A percentile compares a stretch with the other conserved stretches of the same genome.
These are phyloP conservation scores for Monosporascus cannonballus DNA, from an alignment of 2,329 filamentous ascomycete genomes.

Conservation along the genomic window DNA sequence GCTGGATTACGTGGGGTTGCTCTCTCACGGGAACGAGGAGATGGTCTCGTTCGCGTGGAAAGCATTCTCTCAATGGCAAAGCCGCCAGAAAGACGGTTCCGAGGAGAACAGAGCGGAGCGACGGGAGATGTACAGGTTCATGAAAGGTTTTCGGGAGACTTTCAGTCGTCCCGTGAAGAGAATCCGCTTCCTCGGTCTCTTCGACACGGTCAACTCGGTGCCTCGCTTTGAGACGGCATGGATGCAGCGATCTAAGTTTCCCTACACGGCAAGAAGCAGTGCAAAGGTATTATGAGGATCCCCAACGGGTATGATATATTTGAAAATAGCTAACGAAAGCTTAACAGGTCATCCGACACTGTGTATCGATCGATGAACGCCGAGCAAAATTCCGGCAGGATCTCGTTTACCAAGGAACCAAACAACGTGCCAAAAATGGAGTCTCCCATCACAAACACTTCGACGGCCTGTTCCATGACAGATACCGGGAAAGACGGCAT, in stretches of 20 bases:
- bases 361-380: constrained; percentile 65
- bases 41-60: constrained; percentile 83
- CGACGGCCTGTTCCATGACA: constrained; percentile 23
- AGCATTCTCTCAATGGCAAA: constrained; percentile 69
- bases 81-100: constrained; percentile 39
- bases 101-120: constrained; percentile 43
- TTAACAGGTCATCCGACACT: constrained; percentile 54
- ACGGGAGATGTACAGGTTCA: constrained; percentile 63
- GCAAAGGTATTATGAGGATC: constrained; percentile 31
- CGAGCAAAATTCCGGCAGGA: constrained; percentile 68
- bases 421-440: constrained; percentile 13
- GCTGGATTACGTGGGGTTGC: constrained; percentile 74
- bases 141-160: constrained; percentile 75
- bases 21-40: constrained; percentile 79
- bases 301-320: too few relatives aligned
- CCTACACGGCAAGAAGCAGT: constrained; percentile 55
- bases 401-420: constrained; percentile 50
- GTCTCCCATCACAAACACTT: constrained; percentile 10
- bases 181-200: constrained; percentile 72
- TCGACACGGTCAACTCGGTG: constrained; percentile 78
- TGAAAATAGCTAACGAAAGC: background rate
- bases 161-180: constrained; percentile 70
- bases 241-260: constrained; percentile 76
- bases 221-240: constrained; percentile 68
- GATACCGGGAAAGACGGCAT: constrained; percentile 26